Evolutionary conservation across 2,329 filamentous ascomycete species (phyloP), one percentile per base, ranked within the genome.

Genomic region (Trichoderma koningii): DNA sequence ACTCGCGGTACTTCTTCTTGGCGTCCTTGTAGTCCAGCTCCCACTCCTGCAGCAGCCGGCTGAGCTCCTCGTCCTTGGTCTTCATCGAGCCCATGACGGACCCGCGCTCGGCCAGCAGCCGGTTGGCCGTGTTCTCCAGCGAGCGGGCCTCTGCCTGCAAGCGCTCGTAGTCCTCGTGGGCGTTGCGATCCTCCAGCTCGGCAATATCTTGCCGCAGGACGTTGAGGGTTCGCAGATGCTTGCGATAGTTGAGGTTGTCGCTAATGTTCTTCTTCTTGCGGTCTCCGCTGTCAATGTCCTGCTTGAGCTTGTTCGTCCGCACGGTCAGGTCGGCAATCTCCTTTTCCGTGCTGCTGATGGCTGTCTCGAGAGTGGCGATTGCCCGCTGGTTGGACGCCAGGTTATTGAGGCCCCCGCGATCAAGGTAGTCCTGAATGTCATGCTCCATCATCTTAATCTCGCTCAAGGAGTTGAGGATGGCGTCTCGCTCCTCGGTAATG

Each of bases 221-320:
- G 48, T 91, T 83, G 2, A 97, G 82, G 44, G 88, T 83, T 63
- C 87, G 85, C 64, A 87, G 82, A 67, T 91, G 89, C 73, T 89
- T 89, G 65, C 95, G 90, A 75, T 93, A 97, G 68, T 88, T 88
- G 59, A 98, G 80, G 71, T 99, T 99, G 74, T 98, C 93, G 23
- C 83, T 83, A 70, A 99, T 97, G 68, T 91, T 93, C 71, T 91
- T 89, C 78, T 93, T 94, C 64, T 89, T 93, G 66, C 89, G 87
- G 68, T 93, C 90, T 64, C 91, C 90, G 72, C 93, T 92, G 70
- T 88, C 87, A 59, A 93, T 84, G 60, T 92, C 89, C 55, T 90
- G 85, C 69, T 90, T 89, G 57, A 97, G 83, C 70, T 88, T 88
- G 76, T 96, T 95, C 67, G 91, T 87, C 63, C 89, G 85, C 26